phyloP scores from a whole-genome alignment of 257 asterid species.

The Solanum sejunctum region DNA sequence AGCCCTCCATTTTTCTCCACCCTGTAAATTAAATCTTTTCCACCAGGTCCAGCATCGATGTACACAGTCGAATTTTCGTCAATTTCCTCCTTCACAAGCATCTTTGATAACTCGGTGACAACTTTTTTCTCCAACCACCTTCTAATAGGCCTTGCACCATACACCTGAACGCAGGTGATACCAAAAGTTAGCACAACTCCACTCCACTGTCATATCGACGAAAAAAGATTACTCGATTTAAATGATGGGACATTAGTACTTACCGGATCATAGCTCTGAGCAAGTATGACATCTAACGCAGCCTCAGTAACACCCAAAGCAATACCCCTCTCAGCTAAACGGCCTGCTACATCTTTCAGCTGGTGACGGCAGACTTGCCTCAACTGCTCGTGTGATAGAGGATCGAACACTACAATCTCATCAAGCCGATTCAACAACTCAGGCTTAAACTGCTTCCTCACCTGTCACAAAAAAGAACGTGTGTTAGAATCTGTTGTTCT shows the following conservation, averaged over 20 bases:
- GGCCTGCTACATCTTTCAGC: slow-evolving; percentile 65
- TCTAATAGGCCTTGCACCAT: slow-evolving; percentile 85
- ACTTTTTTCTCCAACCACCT: slow-evolving; percentile 91
- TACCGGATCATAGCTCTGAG: slow-evolving; percentile 82
- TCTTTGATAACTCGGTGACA: slow-evolving; percentile 72
- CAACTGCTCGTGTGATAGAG: slow-evolving; percentile 75
- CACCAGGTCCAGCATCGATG: slow-evolving; percentile 36
- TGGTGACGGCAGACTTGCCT: slow-evolving; percentile 74
- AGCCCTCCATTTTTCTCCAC: slow-evolving; percentile 87
- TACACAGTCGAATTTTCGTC: slow-evolving; percentile 80
- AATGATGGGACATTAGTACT: not conserved
- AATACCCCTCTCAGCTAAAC: slow-evolving; percentile 81
- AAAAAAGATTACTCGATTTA: not conserved
- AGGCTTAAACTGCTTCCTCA: slow-evolving; percentile 87
- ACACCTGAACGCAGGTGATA: slow-evolving; percentile 21
- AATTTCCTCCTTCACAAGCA: slow-evolving; percentile 71
- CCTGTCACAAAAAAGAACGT: slow-evolving; percentile 11
- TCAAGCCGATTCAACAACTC: slow-evolving; percentile 78
- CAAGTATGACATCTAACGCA: slow-evolving; percentile 57
- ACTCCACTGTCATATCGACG: not conserved
- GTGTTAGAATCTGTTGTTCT: not conserved
- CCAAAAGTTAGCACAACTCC: not conserved
- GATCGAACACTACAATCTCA: slow-evolving; percentile 83
- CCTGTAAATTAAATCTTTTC: slow-evolving; percentile 30
- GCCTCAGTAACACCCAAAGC: slow-evolving; percentile 74